Evolutionary conservation across 352 stramenopile species (phyloP).

Genomic region (Pythium aquatile): DNA sequence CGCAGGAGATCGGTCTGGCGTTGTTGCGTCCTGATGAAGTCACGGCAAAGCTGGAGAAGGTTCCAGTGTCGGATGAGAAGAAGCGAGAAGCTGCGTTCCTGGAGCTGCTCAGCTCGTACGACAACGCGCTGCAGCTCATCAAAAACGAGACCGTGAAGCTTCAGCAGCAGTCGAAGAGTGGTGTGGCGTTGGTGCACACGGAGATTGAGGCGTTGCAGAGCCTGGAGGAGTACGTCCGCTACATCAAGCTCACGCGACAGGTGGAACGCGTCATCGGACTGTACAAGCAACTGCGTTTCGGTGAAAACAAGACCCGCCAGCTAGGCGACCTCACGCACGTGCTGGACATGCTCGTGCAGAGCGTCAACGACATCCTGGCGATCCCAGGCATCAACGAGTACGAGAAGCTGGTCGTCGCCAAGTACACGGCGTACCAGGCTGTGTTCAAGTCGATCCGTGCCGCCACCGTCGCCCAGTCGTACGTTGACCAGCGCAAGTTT

Average conservation of each 20-base stretch:
- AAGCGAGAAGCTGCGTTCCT: constrained; percentile 66
- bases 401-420: constrained; percentile 45
- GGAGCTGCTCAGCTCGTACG: constrained; percentile 72
- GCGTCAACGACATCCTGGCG: constrained; percentile 69
- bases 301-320: constrained; percentile 40
- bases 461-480: constrained; percentile 61
- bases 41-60: constrained; percentile 54
- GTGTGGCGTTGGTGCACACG: constrained; percentile 63
- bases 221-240: constrained; percentile 75
- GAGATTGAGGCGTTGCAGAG: constrained; percentile 65
- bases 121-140: constrained; percentile 62
- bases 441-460: constrained; percentile 68
- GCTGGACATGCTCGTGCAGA: constrained; percentile 82
- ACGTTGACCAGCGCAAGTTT: constrained; percentile 66
- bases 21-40: constrained; percentile 76
- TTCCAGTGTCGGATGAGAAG: constrained; percentile 50
- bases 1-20: constrained; percentile 67
- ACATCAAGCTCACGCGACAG: constrained; percentile 72
- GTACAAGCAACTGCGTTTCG: constrained; percentile 61
- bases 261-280: constrained; percentile 61
- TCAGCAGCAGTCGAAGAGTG: constrained; percentile 78
- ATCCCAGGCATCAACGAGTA: constrained; percentile 59
- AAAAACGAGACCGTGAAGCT: constrained; percentile 63
- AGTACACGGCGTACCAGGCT: constrained; percentile 71
- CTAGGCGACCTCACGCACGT: constrained; percentile 74